Evolutionary conservation across 2,329 filamentous ascomycete genomes (phyloP).

Genomic region (Talaromyces sp.): DNA sequence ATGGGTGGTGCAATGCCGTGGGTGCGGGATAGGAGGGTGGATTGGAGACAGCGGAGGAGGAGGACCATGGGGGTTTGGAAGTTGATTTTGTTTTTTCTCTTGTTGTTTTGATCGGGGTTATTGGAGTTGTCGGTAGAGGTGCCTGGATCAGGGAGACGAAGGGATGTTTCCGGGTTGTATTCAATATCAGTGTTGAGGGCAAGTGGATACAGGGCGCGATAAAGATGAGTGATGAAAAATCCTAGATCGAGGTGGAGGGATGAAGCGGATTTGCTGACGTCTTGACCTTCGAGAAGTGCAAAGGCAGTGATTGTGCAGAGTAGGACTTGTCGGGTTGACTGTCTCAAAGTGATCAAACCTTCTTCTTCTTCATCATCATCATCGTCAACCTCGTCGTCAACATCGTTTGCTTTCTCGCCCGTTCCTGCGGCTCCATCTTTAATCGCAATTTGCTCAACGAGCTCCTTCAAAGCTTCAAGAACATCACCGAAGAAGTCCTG

Average conservation of each 20-base stretch:
- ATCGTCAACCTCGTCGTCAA: slow-evolving; percentile 47
- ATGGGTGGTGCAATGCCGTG: slow-evolving; percentile 71
- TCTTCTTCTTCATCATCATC: slow-evolving; percentile 26
- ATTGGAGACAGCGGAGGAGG: slow-evolving; percentile 77
- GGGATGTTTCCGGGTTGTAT: slow-evolving; percentile 64
- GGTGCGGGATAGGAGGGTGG: slow-evolving; percentile 72
- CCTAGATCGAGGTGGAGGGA: slow-evolving; percentile 83
- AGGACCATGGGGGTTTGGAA: slow-evolving; percentile 92
- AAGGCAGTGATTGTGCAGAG: slow-evolving; percentile 96
- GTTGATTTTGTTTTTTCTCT: slow-evolving; percentile 70
- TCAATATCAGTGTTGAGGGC: slow-evolving; percentile 83
- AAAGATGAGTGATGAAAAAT: slow-evolving; percentile 93
- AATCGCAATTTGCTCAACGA: slow-evolving; percentile 68
- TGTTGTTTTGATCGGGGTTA: slow-evolving; percentile 26
- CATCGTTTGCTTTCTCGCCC: slow-evolving; percentile 33
- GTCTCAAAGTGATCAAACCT: slow-evolving; percentile 52
- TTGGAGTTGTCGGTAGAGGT: slow-evolving; percentile 26
- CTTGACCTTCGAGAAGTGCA: slow-evolving; percentile 90
- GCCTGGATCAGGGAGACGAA: slow-evolving; percentile 65
- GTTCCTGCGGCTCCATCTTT: slow-evolving; percentile 46
- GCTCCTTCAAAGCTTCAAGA: slow-evolving; percentile 86
- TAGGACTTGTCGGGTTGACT: slow-evolving; percentile 77
- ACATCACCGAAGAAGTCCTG: slow-evolving; percentile 98
- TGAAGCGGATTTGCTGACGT: slow-evolving; percentile 76
- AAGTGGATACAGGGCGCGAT: slow-evolving; percentile 73